Evolutionary conservation across 345 rosid genomes (phyloP).

Genomic region (Bruguiera gymnorhiza): DNA sequence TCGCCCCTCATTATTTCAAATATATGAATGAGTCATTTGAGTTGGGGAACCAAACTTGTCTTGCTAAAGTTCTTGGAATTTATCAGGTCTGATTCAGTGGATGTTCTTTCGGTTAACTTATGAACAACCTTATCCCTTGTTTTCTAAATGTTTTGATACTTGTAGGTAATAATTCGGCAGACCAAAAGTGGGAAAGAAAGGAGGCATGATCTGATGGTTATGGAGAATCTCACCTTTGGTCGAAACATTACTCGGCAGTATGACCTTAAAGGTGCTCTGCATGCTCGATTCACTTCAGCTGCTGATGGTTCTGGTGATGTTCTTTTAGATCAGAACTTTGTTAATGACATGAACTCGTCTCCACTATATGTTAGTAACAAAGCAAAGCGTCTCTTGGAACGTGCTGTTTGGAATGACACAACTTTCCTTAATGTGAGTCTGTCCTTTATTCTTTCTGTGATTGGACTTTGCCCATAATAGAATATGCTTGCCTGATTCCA

Average conservation of each 20-base stretch:
- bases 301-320: constrained; percentile 65
- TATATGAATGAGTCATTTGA: constrained; percentile 75
- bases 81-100: constrained; percentile 59
- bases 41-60: constrained; percentile 86
- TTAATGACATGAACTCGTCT: constrained; percentile 84
- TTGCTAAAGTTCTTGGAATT: constrained; percentile 94
- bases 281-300: constrained; percentile 59
- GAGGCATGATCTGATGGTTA: constrained; percentile 87
- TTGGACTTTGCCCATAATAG: background rate
- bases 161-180: constrained; percentile 76
- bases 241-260: constrained; percentile 76
- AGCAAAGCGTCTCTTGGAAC: constrained; percentile 65
- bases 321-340: constrained; percentile 92
- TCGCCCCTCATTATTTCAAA: constrained; percentile 79
- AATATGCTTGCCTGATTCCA: background rate
- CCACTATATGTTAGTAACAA: constrained; percentile 80
- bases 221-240: constrained; percentile 91
- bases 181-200: constrained; percentile 74
- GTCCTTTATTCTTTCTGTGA: background rate
- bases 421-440: constrained; percentile 81
- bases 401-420: constrained; percentile 97
- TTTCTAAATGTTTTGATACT: constrained; percentile 12
- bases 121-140: background rate
- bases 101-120: background rate
- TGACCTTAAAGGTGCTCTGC: constrained; percentile 93